A percentile compares a stretch with the other conserved stretches of the same genome.
Evolutionary conservation across 495 filamentous ascomycete species (phyloP).

Genomic region (Hypoxylon intermedium): DNA sequence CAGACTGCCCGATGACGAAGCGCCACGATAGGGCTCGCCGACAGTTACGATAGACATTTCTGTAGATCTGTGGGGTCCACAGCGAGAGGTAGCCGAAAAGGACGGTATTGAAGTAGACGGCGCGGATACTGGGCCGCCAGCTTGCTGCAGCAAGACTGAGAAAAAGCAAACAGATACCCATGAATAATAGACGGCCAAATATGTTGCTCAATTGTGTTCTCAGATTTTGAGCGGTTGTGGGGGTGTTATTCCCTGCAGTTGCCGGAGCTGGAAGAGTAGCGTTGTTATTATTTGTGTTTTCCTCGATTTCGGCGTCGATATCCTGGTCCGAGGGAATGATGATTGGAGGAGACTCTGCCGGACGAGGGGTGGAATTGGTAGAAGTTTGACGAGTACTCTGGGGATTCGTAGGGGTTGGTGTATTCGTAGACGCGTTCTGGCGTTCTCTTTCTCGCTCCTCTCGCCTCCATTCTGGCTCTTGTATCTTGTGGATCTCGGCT

Average conservation of each 20-base stretch:
- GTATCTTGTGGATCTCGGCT: conserved; percentile 84
- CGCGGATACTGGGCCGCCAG: conserved; percentile 73
- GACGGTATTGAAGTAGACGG: conserved; percentile 72
- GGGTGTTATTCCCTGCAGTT: conserved; percentile 48
- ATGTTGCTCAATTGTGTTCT: conserved; percentile 69
- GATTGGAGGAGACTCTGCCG: conserved; percentile 60
- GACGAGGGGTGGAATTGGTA: conserved; percentile 58
- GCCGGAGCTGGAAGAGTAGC: conserved; percentile 39
- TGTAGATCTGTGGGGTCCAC: conserved; percentile 89
- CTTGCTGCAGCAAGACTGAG: conserved; percentile 76
- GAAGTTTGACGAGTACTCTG: conserved; percentile 66
- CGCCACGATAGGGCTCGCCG: conserved; percentile 86
- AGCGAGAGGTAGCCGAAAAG: conserved; percentile 81
- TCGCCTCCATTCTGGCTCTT: conserved; percentile 79
- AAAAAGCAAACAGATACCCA: conserved; percentile 73
- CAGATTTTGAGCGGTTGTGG: conserved; percentile 29
- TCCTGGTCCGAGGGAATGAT: conserved; percentile 89
- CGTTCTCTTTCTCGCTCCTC: conserved; percentile 58
- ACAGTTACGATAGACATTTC: conserved; percentile 90
- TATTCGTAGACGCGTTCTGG: conserved; percentile 30
- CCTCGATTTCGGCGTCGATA: conserved; percentile 63
- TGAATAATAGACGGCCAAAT: conserved; percentile 78
- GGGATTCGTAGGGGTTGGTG: conserved; percentile 35
- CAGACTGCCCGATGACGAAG: conserved; percentile 83
- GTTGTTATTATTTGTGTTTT: conserved; percentile 47